Percentiles rank a stretch among this genome's conserved stretches.
Conservation (phyloP, 2,329 filamentous ascomycete species). For the Chrysoporthe puriensis region DNA sequence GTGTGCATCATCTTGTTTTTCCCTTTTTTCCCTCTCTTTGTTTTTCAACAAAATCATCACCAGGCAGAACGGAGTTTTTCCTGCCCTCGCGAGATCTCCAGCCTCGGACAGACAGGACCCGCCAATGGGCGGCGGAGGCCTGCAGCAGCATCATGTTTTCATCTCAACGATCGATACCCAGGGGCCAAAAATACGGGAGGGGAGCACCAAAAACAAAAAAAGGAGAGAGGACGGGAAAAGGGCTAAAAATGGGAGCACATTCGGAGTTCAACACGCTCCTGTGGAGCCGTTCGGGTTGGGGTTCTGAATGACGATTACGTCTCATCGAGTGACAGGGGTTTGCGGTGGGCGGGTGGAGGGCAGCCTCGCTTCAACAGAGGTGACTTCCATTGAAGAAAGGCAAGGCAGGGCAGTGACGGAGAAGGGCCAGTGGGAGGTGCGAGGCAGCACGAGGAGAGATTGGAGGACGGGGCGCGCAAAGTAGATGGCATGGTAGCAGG, state of each 20-base stretch:
- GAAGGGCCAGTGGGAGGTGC: background rate
- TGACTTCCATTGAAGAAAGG: background rate
- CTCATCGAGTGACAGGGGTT: background rate
- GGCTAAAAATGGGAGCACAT: conserved; percentile 32
- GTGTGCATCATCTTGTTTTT: background rate
- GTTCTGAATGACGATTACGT: background rate
- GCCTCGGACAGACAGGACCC: background rate
- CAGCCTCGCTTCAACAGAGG: conserved; percentile 28
- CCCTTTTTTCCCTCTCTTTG: background rate
- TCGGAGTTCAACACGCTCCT: conserved; percentile 16
- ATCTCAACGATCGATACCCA: conserved; percentile 31
- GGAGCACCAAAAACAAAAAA: conserved; percentile 32
- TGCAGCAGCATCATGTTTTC: conserved; percentile 34
- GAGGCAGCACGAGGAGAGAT: background rate
- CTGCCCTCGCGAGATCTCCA: background rate
- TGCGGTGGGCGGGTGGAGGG: background rate
- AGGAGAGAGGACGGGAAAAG: background rate
- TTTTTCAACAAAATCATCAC: conserved; percentile 14
- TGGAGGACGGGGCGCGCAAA: background rate
- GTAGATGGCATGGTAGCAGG: background rate
- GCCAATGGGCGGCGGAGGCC: background rate
- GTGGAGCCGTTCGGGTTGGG: conserved; percentile 2
- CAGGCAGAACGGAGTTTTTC: background rate
- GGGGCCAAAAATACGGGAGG: background rate
- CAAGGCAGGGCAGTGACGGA: no score